Evolutionary conservation across 1,139 yeast genomes (phyloP), one percentile per base, ranked within the genome.

Genomic region (Candida neerlandica): DNA sequence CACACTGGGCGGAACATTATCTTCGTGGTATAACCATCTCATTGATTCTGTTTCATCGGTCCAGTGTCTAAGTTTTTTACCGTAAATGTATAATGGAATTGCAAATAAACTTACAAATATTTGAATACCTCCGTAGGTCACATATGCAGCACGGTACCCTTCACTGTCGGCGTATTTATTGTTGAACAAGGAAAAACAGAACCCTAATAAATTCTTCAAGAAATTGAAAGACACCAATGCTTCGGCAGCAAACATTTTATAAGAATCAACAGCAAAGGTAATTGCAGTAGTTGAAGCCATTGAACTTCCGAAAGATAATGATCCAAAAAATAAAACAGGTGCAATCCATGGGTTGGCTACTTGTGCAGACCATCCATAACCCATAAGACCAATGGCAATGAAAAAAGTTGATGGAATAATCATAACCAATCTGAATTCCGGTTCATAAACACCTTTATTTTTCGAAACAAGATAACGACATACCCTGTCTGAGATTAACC

Each of bases 221-320:
- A 83, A 69, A 60, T 82, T 82, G 50, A 82, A 70, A 10, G 84
- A 71, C 3, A 83, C 88, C 45, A 83, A 70, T 0, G 83, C 73
- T 60, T 83, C 88, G 7, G 82, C 76, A 0, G 88, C 85, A 68
- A 76, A 81, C 70, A 77, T 69, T 53, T 77, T 78, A 63, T 83
- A 82, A 5, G 80, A 75, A 60, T 83, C 88, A 19, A 83, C 84
- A 1, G 82, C 73, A 58, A 75, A 82, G 0, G 87, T 81, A 50
- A 82, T 83, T 11, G 85, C 82, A 1, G 85, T 79, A 5, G 86
- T 81, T 40, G 85, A 79, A 0, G 85, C 85, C 60, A 82, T 67
- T 1, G 84, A 77, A 51, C 84, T 75, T 11, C 88, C 88, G 64
- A 82, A 83, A 16, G 84, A 77, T 37, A 82, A 64, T 41, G 80